Conservation (phyloP, 2,329 filamentous ascomycete genomes). For the Sporothrix brasiliensis region DNA sequence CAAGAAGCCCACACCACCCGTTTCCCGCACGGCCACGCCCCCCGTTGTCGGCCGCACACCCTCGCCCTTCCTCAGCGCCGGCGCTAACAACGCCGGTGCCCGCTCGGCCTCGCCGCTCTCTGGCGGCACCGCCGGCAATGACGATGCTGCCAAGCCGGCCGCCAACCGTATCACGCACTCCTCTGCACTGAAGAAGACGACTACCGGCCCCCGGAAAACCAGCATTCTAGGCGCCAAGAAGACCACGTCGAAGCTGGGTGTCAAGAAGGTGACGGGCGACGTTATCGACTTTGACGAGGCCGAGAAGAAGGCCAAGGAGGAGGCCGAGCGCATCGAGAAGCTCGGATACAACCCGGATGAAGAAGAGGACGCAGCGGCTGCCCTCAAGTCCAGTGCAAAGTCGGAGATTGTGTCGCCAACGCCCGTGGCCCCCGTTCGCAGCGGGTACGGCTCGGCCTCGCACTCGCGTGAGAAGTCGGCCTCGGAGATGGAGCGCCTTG, state of each 20-base stretch:
- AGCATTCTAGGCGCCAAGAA: slow-evolving; percentile 88
- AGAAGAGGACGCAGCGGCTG: slow-evolving; percentile 60
- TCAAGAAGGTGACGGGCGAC: slow-evolving; percentile 82
- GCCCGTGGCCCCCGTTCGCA: slow-evolving; percentile 67
- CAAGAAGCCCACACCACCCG: slow-evolving; percentile 91
- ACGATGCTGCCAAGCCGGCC: slow-evolving; percentile 56
- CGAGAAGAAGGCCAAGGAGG: slow-evolving; percentile 95
- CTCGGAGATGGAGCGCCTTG: slow-evolving; percentile 82
- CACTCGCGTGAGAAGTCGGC: slow-evolving; percentile 64
- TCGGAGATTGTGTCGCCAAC: slow-evolving; percentile 69
- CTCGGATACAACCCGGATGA: slow-evolving; percentile 93
- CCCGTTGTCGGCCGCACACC: slow-evolving; percentile 76
- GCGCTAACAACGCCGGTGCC: slow-evolving; percentile 67
- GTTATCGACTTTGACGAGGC: slow-evolving; percentile 95
- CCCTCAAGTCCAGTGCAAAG: slow-evolving; percentile 47
- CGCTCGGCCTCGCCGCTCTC: slow-evolving; percentile 82
- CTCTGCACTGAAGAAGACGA: slow-evolving; percentile 77
- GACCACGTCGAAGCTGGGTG: slow-evolving; percentile 73
- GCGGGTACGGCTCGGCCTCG: slow-evolving; percentile 64
- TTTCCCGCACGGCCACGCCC: slow-evolving; percentile 86
- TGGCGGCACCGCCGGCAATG: slow-evolving; percentile 58
- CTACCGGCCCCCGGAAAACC: slow-evolving; percentile 72
- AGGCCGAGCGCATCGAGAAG: slow-evolving; percentile 93
- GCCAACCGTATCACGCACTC: slow-evolving; percentile 76
- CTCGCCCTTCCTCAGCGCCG: slow-evolving; percentile 86